Evolutionary conservation across 2,329 filamentous ascomycete species (phyloP), one percentile per base, ranked within the genome.

Genomic region (Paraphoma sp.): DNA sequence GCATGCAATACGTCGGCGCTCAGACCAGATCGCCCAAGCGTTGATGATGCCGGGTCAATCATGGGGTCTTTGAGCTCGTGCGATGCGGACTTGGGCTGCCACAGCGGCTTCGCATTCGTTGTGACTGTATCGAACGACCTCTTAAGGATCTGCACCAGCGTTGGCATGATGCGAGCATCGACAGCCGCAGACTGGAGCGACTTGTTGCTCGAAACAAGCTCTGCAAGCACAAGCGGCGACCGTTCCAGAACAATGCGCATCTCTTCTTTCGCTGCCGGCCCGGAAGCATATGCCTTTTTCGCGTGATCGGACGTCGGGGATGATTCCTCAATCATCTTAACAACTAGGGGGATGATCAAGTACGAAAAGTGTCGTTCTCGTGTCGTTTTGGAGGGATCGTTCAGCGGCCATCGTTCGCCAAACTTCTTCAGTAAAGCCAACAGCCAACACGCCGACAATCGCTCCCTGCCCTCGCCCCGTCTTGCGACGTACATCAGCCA

Each of bases 131-230:
- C 88, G 65, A 89, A 90, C 1, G 87, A 86, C 67, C 84, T 82
- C 69, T 89, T 90, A 18, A 91, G 76, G 56, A 89, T 81, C 52
- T 86, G 82, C 12, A 87, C 85, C 14, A 91, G 79, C 51, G 83
- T 83, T 51, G 84, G 85, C 51, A 91, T 83, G 10, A 86, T 84
- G 52, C 81, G 82, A 45, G 86, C 86, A 57, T 97, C 91, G 43
- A 89, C 89, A 0, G 93, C 92, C 38, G 92, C 88, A 67, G 89
- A 90, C 76, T 98, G 94, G 51, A 98, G 82, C 56, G 86, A 84
- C 57, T 90, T 87, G 72, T 89, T 92, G 68, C 95, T 91, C 28
- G 87, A 87, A 16, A 97, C 87, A 40, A 98, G 82, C 45, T 88
- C 87, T 14, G 92, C 91, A 52, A 98, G 81, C 10, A 96, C 85